A percentile compares a stretch with the other conserved stretches of the same genome.
phyloP scores from a whole-genome alignment of 345 rosid species.

The Raphanus sativus region DNA sequence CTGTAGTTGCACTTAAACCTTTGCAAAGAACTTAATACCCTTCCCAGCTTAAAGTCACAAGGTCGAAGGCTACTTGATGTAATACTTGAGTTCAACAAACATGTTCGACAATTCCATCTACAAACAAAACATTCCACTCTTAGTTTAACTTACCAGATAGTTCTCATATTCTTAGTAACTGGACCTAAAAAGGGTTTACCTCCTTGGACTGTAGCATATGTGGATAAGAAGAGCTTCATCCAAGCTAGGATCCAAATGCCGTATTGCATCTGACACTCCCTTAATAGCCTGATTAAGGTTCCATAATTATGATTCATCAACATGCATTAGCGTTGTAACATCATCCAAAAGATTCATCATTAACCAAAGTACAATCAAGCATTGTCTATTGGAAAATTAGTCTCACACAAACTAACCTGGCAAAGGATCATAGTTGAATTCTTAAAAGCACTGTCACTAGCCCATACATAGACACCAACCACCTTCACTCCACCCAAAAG shows the following conservation, averaged over 20 bases:
- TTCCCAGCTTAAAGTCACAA: slow-evolving; percentile 90
- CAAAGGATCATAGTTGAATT: slow-evolving; percentile 69
- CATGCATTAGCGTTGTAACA: slow-evolving; percentile 3
- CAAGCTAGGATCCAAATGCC: slow-evolving; percentile 43
- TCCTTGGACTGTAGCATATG: slow-evolving; percentile 83
- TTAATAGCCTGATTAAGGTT: slow-evolving; percentile 54
- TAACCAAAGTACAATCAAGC: background rate
- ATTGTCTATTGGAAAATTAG: background rate
- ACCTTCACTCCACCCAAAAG: slow-evolving; percentile 83
- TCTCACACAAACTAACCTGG: slow-evolving; percentile 49
- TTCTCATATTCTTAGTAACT: background rate
- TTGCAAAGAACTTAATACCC: slow-evolving; percentile 67
- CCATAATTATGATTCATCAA: background rate
- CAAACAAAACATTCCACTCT: slow-evolving; percentile 35
- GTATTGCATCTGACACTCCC: slow-evolving; percentile 68
- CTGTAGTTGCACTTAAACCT: slow-evolving; percentile 73
- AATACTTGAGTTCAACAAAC: slow-evolving; percentile 56
- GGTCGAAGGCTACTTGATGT: slow-evolving; percentile 71
- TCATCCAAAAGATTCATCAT: background rate
- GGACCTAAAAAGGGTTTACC: slow-evolving; percentile 44
- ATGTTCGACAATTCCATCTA: slow-evolving; percentile 88
- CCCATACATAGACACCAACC: slow-evolving; percentile 88
- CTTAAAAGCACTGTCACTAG: slow-evolving; percentile 69
- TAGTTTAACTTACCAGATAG: background rate
- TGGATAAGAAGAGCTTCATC: slow-evolving; percentile 76